phyloP scores from a whole-genome alignment of 805 yeast genomes.

The Metschnikowia proteae region DNA sequence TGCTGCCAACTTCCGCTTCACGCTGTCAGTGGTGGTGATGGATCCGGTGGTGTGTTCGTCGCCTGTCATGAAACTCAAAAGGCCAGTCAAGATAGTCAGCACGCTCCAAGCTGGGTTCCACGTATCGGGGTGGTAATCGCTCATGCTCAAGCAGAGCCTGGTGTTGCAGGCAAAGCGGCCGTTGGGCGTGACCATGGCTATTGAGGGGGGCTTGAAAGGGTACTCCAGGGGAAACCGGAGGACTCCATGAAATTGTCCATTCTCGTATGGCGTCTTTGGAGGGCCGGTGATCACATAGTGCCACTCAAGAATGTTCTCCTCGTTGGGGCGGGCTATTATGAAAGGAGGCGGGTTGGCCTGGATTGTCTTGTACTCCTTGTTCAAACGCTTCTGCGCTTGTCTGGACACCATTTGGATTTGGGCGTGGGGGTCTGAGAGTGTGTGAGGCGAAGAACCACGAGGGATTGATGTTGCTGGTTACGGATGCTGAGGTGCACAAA shows the following conservation, averaged over 20 bases:
- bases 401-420: slow-evolving; percentile 32
- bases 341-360: slow-evolving; percentile 80
- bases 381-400: slow-evolving; percentile 48
- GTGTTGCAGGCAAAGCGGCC: slow-evolving; percentile 83
- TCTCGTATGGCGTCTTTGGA: slow-evolving; percentile 78
- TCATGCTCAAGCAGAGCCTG: slow-evolving; percentile 83
- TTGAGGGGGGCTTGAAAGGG: slow-evolving; percentile 90
- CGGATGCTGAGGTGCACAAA: background rate
- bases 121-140: slow-evolving; percentile 89
- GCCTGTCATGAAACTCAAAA: slow-evolving; percentile 89
- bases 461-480: too few species aligned
- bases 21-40: slow-evolving; percentile 56
- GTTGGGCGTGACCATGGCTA: slow-evolving; percentile 83
- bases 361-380: slow-evolving; percentile 78
- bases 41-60: slow-evolving; percentile 84
- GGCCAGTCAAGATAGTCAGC: slow-evolving; percentile 79
- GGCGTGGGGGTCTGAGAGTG: too few species aligned
- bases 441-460: too few species aligned
- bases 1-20: slow-evolving; percentile 54
- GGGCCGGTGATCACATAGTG: slow-evolving; percentile 92
- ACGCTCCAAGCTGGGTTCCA: slow-evolving; percentile 99
- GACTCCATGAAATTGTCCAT: slow-evolving; percentile 90
- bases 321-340: slow-evolving; percentile 81
- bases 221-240: slow-evolving; percentile 78
- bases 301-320: slow-evolving; percentile 86